A percentile compares a stretch with the other conserved stretches of the same genome.
Conservation (phyloP, 441 rosid genomes). For the Melastoma candidum region DNA sequence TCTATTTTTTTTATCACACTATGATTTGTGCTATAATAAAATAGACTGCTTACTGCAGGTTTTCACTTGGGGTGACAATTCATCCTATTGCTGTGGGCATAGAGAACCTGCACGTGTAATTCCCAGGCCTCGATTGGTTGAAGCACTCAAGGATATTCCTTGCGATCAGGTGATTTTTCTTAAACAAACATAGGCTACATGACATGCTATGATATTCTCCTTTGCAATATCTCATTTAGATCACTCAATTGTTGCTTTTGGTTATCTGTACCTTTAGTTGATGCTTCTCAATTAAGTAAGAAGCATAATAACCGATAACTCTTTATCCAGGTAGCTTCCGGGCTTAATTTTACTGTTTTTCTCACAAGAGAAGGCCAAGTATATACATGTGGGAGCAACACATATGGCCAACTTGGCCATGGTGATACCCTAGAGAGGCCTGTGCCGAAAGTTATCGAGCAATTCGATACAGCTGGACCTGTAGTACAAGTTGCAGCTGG, state of each 20-base stretch:
- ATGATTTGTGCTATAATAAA: neutral
- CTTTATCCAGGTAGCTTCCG: constrained; percentile 72
- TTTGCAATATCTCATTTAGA: too few species aligned
- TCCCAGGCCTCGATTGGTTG: constrained; percentile 81
- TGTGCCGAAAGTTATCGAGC: constrained; percentile 52
- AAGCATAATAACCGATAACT: constrained; percentile 5
- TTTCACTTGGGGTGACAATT: constrained; percentile 92
- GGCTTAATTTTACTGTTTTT: constrained; percentile 78
- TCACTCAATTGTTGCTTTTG: too few species aligned
- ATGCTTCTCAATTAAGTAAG: neutral
- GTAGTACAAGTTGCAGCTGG: constrained; percentile 85
- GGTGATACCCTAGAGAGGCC: constrained; percentile 74
- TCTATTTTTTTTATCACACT: too few species aligned
- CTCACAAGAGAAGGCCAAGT: constrained; percentile 68
- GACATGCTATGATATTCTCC: too few species aligned
- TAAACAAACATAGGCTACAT: too few species aligned
- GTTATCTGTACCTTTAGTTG: neutral
- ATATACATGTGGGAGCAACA: constrained; percentile 71
- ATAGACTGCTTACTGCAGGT: constrained; percentile 35
- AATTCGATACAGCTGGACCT: constrained; percentile 39
- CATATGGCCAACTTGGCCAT: constrained; percentile 88
- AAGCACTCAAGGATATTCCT: constrained; percentile 63
- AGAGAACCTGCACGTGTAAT: constrained; percentile 65
- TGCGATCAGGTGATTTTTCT: constrained; percentile 57
- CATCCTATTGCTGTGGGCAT: constrained; percentile 83